Evolutionary conservation across 1,284 basidiomycete species (phyloP).

Genomic region (Ceratobasidium sp.): DNA sequence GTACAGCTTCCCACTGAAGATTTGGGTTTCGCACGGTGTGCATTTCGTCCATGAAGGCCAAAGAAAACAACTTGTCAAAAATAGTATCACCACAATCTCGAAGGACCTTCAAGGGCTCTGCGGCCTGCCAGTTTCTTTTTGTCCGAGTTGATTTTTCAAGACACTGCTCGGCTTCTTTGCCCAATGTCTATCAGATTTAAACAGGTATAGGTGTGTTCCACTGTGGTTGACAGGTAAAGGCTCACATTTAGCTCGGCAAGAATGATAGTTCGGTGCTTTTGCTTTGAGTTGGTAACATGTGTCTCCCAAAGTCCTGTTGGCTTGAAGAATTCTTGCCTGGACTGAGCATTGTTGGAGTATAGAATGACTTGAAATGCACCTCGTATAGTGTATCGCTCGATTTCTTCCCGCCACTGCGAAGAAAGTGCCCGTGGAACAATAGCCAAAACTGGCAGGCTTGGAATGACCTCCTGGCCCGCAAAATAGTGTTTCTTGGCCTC

Average conservation of each 20-base stretch:
- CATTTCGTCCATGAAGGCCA: not conserved
- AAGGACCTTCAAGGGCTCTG: no score
- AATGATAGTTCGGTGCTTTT: not conserved
- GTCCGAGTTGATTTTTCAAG: not conserved
- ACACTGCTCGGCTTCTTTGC: not conserved
- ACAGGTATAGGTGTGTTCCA: no score
- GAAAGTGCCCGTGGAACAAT: not conserved
- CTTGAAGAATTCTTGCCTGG: not conserved
- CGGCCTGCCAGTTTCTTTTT: no score
- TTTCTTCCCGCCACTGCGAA: slow-evolving; percentile 1
- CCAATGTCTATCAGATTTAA: no score
- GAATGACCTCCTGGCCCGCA: not conserved
- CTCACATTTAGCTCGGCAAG: not conserved
- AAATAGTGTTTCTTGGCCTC: no score
- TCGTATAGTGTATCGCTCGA: not conserved
- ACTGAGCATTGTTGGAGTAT: not conserved
- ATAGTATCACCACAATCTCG: not conserved
- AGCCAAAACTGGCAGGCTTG: not conserved
- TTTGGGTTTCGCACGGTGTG: not conserved
- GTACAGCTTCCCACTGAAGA: not conserved
- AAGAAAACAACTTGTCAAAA: not conserved
- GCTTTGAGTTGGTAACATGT: not conserved
- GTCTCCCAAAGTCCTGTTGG: not conserved
- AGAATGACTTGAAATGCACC: not conserved
- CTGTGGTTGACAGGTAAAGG: not conserved